Evolutionary conservation across 2,329 filamentous ascomycete genomes (phyloP), one percentile per base, ranked within the genome.

Genomic region (Aschersonia sp.): DNA sequence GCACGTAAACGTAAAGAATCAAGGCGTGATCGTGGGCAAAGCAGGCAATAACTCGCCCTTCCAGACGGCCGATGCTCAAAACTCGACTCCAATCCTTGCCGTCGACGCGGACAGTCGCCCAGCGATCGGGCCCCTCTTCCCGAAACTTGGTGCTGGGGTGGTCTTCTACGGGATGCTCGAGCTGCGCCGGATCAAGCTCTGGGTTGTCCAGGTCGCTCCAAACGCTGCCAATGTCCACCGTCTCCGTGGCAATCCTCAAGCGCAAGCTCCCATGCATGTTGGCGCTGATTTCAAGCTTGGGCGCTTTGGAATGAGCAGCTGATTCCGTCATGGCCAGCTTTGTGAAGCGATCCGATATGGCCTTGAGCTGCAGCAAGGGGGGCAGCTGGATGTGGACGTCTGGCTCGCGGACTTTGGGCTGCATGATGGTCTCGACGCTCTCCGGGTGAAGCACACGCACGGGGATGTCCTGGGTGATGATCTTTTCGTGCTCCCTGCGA

Each of bases 401-500:
- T 40, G 90, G 87, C 56, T 95, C 88, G 50, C 87, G 82, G 50
- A 89, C 87, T 51, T 82, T 81, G 11, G 92, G 92, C 67, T 98
- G 90, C 68, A 94, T 87, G 52, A 97, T 81, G n/a, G 81, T 84
- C 58, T 92, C 85, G n/a, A 97, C 87, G 0, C 79, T 83, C 46
- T 84, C 79, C 2, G 86, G 81, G 49, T 86, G 81, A 8, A 98
- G 76, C 1, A 98, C 88, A 14, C 89, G 83, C 42, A 97, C 84
- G n/a, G 92, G 92, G 40, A 98, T 84, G 64, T 97, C 88, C 60
- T 98, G 92, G 1, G 88, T 95, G 58, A 98, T 84, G 56, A 94
- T 76, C 52, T 92, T 94, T 62, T 95, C 89, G 55, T 87, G 82
- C 58, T 90, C 86, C 48, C 83, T 73, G 42, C 71, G 67, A 30